Evolutionary conservation across 2,329 filamentous ascomycete genomes (phyloP), one percentile per base, ranked within the genome.

Genomic region (Fusarium coicis): DNA sequence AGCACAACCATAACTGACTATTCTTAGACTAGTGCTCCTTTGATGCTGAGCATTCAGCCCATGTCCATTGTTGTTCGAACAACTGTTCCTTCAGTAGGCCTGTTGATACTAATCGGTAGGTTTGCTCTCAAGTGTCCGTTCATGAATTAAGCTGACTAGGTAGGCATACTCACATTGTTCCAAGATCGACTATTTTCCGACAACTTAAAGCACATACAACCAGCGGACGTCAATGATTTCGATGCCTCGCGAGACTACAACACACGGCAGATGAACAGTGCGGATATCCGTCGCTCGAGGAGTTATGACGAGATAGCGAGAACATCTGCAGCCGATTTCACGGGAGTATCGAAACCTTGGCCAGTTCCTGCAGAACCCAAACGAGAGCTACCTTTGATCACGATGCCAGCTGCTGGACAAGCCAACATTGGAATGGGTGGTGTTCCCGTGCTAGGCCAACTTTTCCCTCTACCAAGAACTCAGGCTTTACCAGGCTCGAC

Each of bases 241-340:
- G 55, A 76, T 59, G 32, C 65, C 30, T 69, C 61, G 10, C 74
- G 71, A 55, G 64, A 74, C 30, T 50, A 72, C 7, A 55, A 71
- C 15, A 61, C 42, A 42, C 75, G 73, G 65, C 63, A 67, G 32
- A 63, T 73, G 26, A 83, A 83, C 2, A 84, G 85, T 12, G 81
- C 84, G 11, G 82, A 83, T 50, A 84, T 84, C 19, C 84, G 84
- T 34, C 84, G 85, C 2, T 84, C 85, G 6, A 84, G 80, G 42
- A 84, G 83, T 54, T 88, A 85, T 63, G 85, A 88, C 58, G 86
- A 87, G 53, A 63, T 87, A 8, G 88, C 88, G 75, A 80, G 79
- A n/a, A 82, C 83, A 16, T 77, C 81, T 28, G 78, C 80, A 53
- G 79, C 56, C 15, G 57, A 81, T 43, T 55, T 73, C 26, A 60